Evolutionary conservation across 73 alveolate species (phyloP).

Genomic region (Halteria grandinella): DNA sequence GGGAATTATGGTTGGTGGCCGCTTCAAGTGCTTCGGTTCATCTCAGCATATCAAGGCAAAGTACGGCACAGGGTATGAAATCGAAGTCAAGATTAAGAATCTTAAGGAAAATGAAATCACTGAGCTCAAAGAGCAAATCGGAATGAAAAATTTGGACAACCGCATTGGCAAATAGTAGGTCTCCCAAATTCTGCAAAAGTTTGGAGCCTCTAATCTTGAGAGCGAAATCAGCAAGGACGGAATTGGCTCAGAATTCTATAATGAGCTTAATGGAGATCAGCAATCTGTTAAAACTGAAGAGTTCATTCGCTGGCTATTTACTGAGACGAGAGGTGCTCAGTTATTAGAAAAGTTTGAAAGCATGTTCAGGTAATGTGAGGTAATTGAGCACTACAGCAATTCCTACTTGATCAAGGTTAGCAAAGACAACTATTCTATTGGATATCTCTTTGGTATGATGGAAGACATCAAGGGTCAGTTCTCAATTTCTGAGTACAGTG

Average conservation of each 20-base stretch:
- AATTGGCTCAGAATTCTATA: constrained; percentile 26
- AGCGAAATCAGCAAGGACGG: constrained; percentile 52
- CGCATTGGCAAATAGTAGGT: constrained; percentile 4
- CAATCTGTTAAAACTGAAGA: not conserved
- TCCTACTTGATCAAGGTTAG: constrained; percentile 61
- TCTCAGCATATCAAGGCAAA: constrained; percentile 85
- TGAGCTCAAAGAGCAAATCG: not conserved
- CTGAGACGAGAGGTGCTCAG: constrained; percentile 32
- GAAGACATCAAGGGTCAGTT: constrained; percentile 76
- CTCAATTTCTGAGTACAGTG: constrained; percentile 73
- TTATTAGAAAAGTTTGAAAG: constrained; percentile 5
- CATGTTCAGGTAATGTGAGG: constrained; percentile 30
- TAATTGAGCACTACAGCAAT: constrained; percentile 70
- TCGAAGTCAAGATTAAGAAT: constrained; percentile 71
- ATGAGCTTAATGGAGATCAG: not conserved
- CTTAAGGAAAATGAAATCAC: constrained; percentile 46
- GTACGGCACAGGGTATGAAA: constrained; percentile 91
- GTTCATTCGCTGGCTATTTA: constrained; percentile 46
- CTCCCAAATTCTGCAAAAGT: not conserved
- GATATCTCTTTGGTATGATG: constrained; percentile 85
- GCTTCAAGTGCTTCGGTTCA: constrained; percentile 83
- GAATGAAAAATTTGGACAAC: not conserved
- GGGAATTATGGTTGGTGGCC: constrained; percentile 90
- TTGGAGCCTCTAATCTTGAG: not conserved
- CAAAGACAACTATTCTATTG: constrained; percentile 82